Base-by-base conservation (phyloP, 768 basidiomycete genomes). In the Boletus reticulatus region DNA sequence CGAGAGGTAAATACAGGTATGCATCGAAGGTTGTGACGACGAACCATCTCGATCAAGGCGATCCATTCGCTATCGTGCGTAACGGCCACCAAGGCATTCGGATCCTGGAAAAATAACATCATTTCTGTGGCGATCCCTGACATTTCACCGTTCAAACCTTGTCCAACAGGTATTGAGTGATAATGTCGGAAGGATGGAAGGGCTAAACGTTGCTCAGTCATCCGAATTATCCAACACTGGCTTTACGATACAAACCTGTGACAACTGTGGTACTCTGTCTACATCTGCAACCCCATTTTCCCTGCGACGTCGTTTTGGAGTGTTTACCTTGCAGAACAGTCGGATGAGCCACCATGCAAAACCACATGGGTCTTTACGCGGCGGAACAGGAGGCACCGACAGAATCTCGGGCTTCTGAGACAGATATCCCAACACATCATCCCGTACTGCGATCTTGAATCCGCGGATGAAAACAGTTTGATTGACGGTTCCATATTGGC, bases 391-490 rank as follows among this genome's bases (percentile, higher is more conserved):
- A 24, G 52, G 45, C 1, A 53, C 14, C 3, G 10, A 34, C 17
- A 24, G 38, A 11, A 39, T 14, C 2, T 38, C 27, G 4, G 36
- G 36, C 11, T 22, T 11, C 31, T 9, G 37, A 41, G 49, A 20
- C 8, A 29, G 9, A 29, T 19, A 42, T 27, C 39, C 29, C 6
- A 50, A 16, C 14, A 50, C 29, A 17, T 32, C 49, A 1, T 50
- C 39, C 10, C 44, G 24, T 7, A 53, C 42, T 36, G 51, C 32
- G 17, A 61, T 55, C 37, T 57, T 65, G 42, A 63, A 66, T 2
- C 64, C 65, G 2, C 52, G 49, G 13, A 65, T 55, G 36, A 57
- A 61, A 11, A 67, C 19, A 1, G 51, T 56, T 43, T 67, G 66
- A 41, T 67, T 62, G 1, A 32, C 49, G 17, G 17, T 42, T 32